A percentile compares a stretch with the other conserved stretches of the same genome.
Conservation (phyloP, 441 rosid genomes). For the Cnidoscolus chayamansa region DNA sequence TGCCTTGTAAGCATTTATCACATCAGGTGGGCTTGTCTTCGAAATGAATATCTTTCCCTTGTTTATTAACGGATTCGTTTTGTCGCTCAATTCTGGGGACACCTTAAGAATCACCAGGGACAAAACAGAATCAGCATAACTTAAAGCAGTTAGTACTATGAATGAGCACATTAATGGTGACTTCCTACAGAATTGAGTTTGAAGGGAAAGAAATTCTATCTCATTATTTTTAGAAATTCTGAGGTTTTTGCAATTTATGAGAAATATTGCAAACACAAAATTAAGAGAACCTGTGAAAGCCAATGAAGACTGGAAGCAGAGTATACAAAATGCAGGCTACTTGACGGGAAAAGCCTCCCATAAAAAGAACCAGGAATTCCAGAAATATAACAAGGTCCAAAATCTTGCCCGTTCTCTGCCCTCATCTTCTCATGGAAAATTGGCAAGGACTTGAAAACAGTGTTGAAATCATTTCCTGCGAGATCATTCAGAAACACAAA, state of each 20-base stretch:
- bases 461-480: slow-evolving; percentile 41
- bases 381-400: slow-evolving; percentile 29
- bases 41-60: slow-evolving; percentile 46
- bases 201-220: not conserved
- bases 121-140: not conserved
- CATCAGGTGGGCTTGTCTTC: slow-evolving; percentile 35
- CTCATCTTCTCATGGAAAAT: slow-evolving; percentile 30
- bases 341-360: slow-evolving; percentile 37
- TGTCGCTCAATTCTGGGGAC: slow-evolving; percentile 33
- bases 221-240: too few relatives aligned
- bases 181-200: not conserved
- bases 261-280: not conserved
- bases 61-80: slow-evolving; percentile 26
- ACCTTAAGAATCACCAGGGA: slow-evolving; percentile 25
- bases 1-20: slow-evolving; percentile 28
- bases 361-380: slow-evolving; percentile 46
- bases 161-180: not conserved
- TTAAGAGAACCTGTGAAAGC: slow-evolving; percentile 45
- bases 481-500: slow-evolving; percentile 36
- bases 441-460: slow-evolving; percentile 38
- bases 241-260: not conserved
- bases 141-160: not conserved
- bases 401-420: slow-evolving; percentile 31
- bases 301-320: slow-evolving; percentile 43
- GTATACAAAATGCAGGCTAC: slow-evolving; percentile 40